Evolutionary conservation across 371 early-diverging fungal genomes (phyloP).

Genomic region (Phascolomyces articulosus): DNA sequence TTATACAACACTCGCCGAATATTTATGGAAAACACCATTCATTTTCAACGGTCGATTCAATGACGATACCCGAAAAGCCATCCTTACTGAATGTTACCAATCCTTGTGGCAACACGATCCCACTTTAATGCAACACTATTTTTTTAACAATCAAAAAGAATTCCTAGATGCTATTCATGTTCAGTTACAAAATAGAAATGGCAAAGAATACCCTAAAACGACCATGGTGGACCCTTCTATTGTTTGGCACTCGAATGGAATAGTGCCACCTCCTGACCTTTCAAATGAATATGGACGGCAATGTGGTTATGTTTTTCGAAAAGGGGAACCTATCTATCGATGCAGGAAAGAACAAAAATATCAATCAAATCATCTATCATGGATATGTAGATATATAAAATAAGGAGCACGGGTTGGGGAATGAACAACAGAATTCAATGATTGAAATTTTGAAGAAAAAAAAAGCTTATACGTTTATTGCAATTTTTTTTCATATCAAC

Average conservation of each 20-base stretch:
- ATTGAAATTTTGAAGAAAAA: no score
- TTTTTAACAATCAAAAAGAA: constrained; percentile 43
- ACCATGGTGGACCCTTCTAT: neutral
- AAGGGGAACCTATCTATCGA: constrained; percentile 83
- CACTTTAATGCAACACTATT: constrained; percentile 45
- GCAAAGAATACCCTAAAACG: neutral
- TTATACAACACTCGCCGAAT: constrained; percentile 29
- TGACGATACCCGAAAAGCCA: constrained; percentile 47
- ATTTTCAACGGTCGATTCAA: constrained; percentile 50
- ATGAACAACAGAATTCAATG: no score
- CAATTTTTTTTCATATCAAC: neutral
- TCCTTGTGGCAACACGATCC: constrained; percentile 55
- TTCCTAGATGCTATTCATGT: constrained; percentile 40
- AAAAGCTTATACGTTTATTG: no score
- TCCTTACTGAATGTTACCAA: constrained; percentile 52
- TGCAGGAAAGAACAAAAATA: constrained; percentile 77
- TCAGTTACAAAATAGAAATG: neutral
- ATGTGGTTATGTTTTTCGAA: constrained; percentile 86
- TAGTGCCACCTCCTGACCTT: constrained; percentile 35
- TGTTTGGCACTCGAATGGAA: constrained; percentile 38
- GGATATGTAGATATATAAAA: no score
- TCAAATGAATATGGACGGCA: constrained; percentile 67
- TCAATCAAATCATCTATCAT: no score
- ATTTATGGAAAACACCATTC: constrained; percentile 45
- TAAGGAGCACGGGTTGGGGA: no score